phyloP scores from a whole-genome alignment of 495 filamentous ascomycete genomes.

The Xylaria longipes region DNA sequence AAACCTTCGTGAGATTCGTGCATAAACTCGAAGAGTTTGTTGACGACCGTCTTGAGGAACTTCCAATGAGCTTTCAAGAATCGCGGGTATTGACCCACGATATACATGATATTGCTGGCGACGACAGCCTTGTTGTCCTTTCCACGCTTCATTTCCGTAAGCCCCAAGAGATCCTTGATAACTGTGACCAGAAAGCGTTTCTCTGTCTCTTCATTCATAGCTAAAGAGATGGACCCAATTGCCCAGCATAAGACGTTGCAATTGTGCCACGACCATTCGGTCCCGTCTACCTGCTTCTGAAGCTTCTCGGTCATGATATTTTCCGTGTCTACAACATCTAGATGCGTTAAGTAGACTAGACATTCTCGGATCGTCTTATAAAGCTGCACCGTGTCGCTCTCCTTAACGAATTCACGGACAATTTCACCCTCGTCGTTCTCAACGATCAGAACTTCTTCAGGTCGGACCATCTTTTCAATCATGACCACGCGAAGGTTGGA shows the following conservation, averaged over 20 bases:
- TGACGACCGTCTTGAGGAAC: constrained; percentile 99
- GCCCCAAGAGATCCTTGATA: constrained; percentile 96
- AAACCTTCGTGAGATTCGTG: constrained; percentile 97
- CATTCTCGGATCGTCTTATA: constrained; percentile 99
- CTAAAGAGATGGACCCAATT: constrained; percentile 96
- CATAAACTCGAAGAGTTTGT: constrained; percentile 99
- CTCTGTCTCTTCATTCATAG: constrained; percentile 99
- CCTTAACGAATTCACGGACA: constrained; percentile 98
- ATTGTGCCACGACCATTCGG: constrained; percentile 98
- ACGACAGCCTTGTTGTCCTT: constrained; percentile 99
- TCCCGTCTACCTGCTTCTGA: constrained; percentile 88
- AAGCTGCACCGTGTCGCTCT: constrained; percentile 97
- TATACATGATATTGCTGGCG: constrained; percentile 99
- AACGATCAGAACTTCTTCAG: constrained; percentile 98
- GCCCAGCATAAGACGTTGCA: constrained; percentile 99
- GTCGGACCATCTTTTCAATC: constrained; percentile 99
- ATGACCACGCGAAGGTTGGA: constrained; percentile 95
- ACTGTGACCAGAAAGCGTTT: constrained; percentile 98
- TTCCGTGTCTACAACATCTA: constrained; percentile 97
- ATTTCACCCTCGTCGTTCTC: constrained; percentile 99
- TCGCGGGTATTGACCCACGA: constrained; percentile 96
- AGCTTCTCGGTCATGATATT: constrained; percentile 99
- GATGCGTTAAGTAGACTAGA: constrained; percentile 94
- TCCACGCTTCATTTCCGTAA: constrained; percentile 98
- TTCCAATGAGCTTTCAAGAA: constrained; percentile 99